These are phyloP conservation scores for Luzula sylvatica DNA, from an alignment of 176 grass and related monocot species.

Conservation along the genomic window DNA sequence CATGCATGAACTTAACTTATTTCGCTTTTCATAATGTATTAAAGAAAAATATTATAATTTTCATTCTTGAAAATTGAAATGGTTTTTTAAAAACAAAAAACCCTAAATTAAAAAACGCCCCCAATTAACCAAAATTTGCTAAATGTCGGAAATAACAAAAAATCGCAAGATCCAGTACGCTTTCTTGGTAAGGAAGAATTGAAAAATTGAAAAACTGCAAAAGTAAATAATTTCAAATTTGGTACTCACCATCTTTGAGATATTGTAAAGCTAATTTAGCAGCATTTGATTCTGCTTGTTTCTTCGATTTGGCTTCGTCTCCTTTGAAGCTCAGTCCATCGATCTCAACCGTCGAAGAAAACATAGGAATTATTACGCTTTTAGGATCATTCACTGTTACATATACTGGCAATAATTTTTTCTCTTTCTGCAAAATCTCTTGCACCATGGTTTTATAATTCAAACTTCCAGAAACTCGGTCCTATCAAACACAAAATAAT, in stretches of 20 bases:
- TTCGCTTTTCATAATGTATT: too few relatives aligned
- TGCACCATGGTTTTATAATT: conserved; percentile 52
- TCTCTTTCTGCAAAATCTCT: conserved; percentile 49
- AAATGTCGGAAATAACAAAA: too few relatives aligned
- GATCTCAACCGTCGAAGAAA: conserved; percentile 47
- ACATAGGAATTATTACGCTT: conserved; percentile 2
- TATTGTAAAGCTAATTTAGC: conserved; percentile 47
- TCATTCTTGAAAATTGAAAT: too few relatives aligned
- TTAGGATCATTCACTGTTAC: conserved; percentile 24
- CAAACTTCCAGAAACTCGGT: conserved; percentile 8
- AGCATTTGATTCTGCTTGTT: conserved; percentile 57
- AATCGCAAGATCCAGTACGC: too few relatives aligned
- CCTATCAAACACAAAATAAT: conserved; percentile 35
- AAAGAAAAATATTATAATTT: too few relatives aligned
- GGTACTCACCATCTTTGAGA: conserved; percentile 42
- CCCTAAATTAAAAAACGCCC: too few relatives aligned
- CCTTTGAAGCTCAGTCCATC: conserved; percentile 39
- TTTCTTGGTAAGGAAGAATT: background rate
- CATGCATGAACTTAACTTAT: too few relatives aligned
- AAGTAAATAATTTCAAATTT: too few relatives aligned
- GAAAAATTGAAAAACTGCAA: background rate
- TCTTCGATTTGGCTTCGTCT: conserved; percentile 46
- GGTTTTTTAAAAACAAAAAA: too few relatives aligned
- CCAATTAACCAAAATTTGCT: too few relatives aligned
- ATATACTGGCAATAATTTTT: conserved; percentile 40